These are phyloP conservation scores for Puccinia hordei DNA, from an alignment of 1,284 basidiomycete genomes.

Conservation along the genomic window DNA sequence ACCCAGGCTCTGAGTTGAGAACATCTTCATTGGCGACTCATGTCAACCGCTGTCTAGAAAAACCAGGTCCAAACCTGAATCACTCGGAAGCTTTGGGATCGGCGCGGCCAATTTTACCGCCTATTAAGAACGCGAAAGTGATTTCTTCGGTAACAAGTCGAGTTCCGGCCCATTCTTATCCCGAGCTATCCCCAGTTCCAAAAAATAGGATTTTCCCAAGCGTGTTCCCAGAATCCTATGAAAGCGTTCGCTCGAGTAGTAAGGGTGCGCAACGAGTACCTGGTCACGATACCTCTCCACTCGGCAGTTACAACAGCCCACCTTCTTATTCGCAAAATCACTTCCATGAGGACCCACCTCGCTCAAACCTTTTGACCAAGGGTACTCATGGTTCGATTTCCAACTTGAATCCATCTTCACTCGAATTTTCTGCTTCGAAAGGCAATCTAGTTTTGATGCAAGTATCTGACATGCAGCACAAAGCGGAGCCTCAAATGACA, in stretches of 20 bases:
- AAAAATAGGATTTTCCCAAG: neutral
- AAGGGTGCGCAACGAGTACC: neutral
- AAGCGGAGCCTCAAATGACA: constrained; percentile 13
- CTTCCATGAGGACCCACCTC: neutral
- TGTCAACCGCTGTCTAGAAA: constrained; percentile 26
- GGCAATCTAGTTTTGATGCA: neutral
- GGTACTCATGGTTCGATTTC: neutral
- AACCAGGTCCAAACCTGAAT: neutral
- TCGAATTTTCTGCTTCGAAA: neutral
- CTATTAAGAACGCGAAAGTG: constrained; percentile 22
- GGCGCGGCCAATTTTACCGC: constrained; percentile 34
- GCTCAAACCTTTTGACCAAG: neutral
- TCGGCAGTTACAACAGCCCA: neutral
- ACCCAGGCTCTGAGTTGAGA: constrained; percentile 16
- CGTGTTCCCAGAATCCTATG: neutral
- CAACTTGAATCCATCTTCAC: constrained; percentile 8
- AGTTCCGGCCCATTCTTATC: neutral
- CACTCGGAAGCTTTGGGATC: neutral
- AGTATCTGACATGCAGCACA: neutral
- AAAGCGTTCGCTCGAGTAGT: neutral
- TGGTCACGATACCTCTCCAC: constrained; percentile 5
- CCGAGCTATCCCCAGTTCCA: neutral
- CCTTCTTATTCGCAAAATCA: constrained; percentile 15
- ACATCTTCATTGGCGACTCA: constrained; percentile 6
- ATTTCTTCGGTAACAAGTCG: neutral